A percentile compares a stretch with the other conserved stretches of the same genome.
Conservation (phyloP, 306 rosid genomes). For the Vigna nakashimae region DNA sequence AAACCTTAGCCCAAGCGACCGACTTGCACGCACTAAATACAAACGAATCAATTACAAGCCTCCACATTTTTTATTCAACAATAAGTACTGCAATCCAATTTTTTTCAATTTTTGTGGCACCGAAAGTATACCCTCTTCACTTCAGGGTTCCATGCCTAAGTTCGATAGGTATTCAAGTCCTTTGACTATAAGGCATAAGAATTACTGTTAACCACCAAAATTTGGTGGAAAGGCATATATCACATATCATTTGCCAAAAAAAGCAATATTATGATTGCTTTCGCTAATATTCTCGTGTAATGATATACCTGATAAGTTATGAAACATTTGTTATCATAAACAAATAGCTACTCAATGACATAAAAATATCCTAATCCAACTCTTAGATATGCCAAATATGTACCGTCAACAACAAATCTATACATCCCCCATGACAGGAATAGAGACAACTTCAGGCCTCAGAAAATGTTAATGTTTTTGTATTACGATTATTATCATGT, state of each 20-base stretch:
- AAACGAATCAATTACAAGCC: no score
- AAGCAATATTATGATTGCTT: background rate
- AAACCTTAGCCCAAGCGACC: no score
- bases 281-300: background rate
- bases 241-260: background rate
- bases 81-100: no score
- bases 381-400: constrained; percentile 4
- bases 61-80: no score
- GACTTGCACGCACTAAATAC: no score
- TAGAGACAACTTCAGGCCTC: background rate
- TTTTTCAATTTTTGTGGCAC: no score
- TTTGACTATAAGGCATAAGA: background rate
- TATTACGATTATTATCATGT: background rate
- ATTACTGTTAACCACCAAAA: constrained; percentile 15
- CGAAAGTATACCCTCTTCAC: constrained; percentile 15
- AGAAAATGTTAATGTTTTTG: background rate
- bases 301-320: background rate
- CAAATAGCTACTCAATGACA: background rate
- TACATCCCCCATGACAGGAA: background rate
- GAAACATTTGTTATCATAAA: background rate
- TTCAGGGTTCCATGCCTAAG: constrained; percentile 12
- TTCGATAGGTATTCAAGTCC: background rate
- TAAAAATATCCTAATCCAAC: background rate
- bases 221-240: background rate
- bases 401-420: constrained; percentile 6